Evolutionary conservation across 805 yeast genomes (phyloP).

Genomic region (Hanseniaspora thailandica): DNA sequence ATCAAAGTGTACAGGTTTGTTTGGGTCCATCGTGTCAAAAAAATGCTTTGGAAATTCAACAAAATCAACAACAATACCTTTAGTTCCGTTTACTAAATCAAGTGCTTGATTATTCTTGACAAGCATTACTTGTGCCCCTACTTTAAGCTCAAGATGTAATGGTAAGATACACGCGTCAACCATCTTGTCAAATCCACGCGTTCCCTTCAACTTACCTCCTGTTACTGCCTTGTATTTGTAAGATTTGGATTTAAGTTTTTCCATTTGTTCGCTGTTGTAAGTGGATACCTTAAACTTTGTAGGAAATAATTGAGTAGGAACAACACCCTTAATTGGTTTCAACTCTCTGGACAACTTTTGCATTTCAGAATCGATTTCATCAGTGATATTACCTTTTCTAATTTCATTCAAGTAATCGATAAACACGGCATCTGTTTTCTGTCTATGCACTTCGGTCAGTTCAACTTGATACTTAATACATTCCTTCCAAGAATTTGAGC

Average conservation of each 20-base stretch:
- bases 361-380: slow-evolving; percentile 40
- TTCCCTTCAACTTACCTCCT: slow-evolving; percentile 38
- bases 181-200: slow-evolving; percentile 2
- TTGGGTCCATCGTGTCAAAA: too few species aligned
- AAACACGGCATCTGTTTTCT: slow-evolving; percentile 58
- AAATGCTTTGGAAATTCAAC: slow-evolving; percentile 33
- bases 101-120: slow-evolving; percentile 56
- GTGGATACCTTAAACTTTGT: slow-evolving; percentile 62
- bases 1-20: too few species aligned
- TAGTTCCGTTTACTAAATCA: slow-evolving; percentile 62
- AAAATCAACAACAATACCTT: slow-evolving; percentile 58
- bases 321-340: slow-evolving; percentile 44
- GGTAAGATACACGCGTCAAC: slow-evolving; percentile 49
- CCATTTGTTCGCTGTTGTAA: slow-evolving; percentile 46
- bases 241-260: slow-evolving; percentile 34
- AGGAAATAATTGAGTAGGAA: slow-evolving; percentile 64
- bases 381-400: slow-evolving; percentile 51
- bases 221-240: slow-evolving; percentile 42
- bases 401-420: slow-evolving; percentile 65
- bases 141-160: slow-evolving; percentile 41
- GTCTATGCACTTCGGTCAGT: slow-evolving; percentile 58
- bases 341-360: slow-evolving; percentile 40
- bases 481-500: slow-evolving; percentile 48
- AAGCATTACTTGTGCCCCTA: slow-evolving; percentile 76
- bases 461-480: slow-evolving; percentile 47